Evolutionary conservation across 176 grass and related monocot genomes (phyloP), one percentile per base, ranked within the genome.

Genomic region (Ananas comosus): DNA sequence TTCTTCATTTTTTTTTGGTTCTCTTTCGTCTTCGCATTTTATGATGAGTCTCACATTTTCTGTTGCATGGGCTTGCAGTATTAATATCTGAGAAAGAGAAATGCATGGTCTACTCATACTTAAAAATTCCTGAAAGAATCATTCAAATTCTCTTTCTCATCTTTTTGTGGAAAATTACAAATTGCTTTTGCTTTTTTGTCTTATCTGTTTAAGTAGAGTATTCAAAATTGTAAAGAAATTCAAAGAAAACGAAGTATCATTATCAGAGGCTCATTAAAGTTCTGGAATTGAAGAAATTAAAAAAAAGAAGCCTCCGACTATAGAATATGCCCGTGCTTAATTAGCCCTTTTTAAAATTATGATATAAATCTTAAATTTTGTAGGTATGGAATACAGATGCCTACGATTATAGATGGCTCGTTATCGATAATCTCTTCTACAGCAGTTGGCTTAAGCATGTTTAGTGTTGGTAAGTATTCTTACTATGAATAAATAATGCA

Each of bases 371-470:
- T 23, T 53, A 23, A 23, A 23, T 42, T 49, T 4, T 51, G 12
- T 73, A 96, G 88, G 64, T 51, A 65, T 18, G 77, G 81, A 7
- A 81, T 92, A 70, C 83, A 78, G 69, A 76, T 96, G 88, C 92
- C 88, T 12, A 76, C 66, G 47, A 92, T 96, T 9, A 63, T 92
- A 12, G 63, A 81, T 66, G 68, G 87, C 67, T 91, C 86, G 0
- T 81, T 92, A 63, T 81, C 73, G 47, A 89, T 78, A n/a, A 76
- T 96, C 18, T 74, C 85, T 67, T 80, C 58, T 1, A 87, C 92
- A 0, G 83, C 92, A 1, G 70, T 96, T 33, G 92, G 92, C 13
- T 79, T 96, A 18, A 88, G 88, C 86, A 96, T 96, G 92, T 96
- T 96, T 76, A 72, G 74, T 18, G 81, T 88, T 65, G 91, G 91